Evolutionary conservation across 495 filamentous ascomycete genomes (phyloP), one percentile per base, ranked within the genome.

Genomic region (Hyaloscypha variabilis): DNA sequence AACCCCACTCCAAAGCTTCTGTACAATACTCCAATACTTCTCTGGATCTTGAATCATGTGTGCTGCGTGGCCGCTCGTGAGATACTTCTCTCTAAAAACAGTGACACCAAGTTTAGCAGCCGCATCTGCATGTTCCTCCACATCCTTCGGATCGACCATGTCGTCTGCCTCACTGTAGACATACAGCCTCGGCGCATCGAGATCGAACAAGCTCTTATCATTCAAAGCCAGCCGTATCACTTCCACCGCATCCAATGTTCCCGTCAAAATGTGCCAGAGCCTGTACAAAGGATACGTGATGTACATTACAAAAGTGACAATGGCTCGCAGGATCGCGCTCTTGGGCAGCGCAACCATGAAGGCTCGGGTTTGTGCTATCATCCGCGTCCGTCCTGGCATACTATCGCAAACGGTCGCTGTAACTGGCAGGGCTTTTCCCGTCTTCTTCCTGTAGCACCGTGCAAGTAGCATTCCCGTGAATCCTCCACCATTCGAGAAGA

Each of bases 21-120:
- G 50, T 51, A 87, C 80, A 51, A 72, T 76, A 8, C 63, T 66
- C 85, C 84, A 88, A 68, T 88, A 88, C 64, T 79, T 72, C 53
- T 82, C 77, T 3, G 79, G 73, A 64, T 85, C 78, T 63, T 74
- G 58, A 28, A 82, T 71, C 82, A 87, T 82, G 73, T 80, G 76
- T 19, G 58, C 71, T 62, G 70, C 75, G 69, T 81, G 78, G 28
- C 63, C 66, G 46, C 71, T 79, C 24, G 58, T 54, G 50, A 62
- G 63, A 55, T 72, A 79, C 64, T 69, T 67, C 46, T 75, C n/a
- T 77, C 92, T 26, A 92, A 91, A 60, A 84, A 85, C 52, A 80
- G 87, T 81, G 53, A 97, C 97, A 81, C 86, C 98, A 66, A 83
- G 92, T 17, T 93, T 94, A 5, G 83, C 87, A n/a, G 95, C 98